phyloP scores from a whole-genome alignment of 345 rosid genomes.

The Carallia pectinifolia region DNA sequence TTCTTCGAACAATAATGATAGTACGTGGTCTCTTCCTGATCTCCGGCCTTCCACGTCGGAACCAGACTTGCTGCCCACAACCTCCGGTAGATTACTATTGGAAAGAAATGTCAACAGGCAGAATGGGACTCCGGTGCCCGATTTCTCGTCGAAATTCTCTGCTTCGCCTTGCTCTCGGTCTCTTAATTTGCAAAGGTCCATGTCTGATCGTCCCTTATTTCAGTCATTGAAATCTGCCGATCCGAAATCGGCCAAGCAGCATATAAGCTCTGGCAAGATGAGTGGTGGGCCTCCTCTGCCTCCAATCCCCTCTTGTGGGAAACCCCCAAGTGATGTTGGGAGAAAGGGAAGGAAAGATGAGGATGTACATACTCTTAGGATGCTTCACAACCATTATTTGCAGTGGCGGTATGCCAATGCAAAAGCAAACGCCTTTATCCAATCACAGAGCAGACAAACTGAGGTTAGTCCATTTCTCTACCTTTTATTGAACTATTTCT shows the following conservation, averaged over 20 bases:
- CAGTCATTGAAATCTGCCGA: too few species aligned
- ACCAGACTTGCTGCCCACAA: constrained; percentile 32
- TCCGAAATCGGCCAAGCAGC: constrained; percentile 23
- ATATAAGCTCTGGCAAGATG: constrained; percentile 11
- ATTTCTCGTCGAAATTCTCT: constrained; percentile 16
- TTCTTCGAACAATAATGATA: not conserved
- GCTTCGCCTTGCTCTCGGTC: constrained; percentile 38
- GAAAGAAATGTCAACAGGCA: constrained; percentile 37
- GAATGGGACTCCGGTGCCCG: not conserved
- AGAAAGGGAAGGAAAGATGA: constrained; percentile 57
- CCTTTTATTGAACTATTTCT: too few species aligned
- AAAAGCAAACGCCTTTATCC: constrained; percentile 50
- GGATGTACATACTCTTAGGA: constrained; percentile 55
- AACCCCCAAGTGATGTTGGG: constrained; percentile 27
- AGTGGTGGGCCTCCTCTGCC: constrained; percentile 40
- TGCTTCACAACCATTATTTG: constrained; percentile 68
- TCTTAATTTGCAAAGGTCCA: constrained; percentile 21
- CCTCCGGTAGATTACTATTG: constrained; percentile 21
- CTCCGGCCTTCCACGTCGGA: constrained; percentile 43
- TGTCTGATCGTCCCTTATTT: too few species aligned
- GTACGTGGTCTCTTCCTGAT: constrained; percentile 15
- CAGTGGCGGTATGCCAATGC: constrained; percentile 92
- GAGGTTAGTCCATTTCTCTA: constrained; percentile 48
- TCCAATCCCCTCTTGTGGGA: constrained; percentile 31
- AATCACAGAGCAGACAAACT: constrained; percentile 57